These are phyloP conservation scores for Aspergillus fijiensis DNA, from an alignment of 2,329 filamentous ascomycete genomes.

Conservation along the genomic window DNA sequence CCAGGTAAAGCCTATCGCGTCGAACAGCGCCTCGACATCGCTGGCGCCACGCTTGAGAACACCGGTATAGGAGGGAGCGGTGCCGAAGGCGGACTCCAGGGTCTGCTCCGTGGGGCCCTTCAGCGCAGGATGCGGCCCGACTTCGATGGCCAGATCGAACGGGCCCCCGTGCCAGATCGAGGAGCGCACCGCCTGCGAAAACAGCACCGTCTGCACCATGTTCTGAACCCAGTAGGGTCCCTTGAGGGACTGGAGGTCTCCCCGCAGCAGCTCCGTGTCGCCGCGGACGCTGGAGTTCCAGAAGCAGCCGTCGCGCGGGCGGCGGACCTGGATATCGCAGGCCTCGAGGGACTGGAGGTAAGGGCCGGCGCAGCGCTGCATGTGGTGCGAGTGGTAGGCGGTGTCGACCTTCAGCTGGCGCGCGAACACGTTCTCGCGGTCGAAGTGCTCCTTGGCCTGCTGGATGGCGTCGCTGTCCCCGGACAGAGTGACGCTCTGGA, in stretches of 20 bases:
- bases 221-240: slow-evolving; percentile 41
- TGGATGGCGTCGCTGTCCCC: slow-evolving; percentile 39
- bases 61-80: background rate
- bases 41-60: background rate
- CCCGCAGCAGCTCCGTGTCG: too few relatives aligned
- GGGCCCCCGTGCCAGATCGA: slow-evolving; percentile 23
- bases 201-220: slow-evolving; percentile 37
- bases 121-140: slow-evolving; percentile 31
- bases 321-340: slow-evolving; percentile 1
- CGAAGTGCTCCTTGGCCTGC: slow-evolving; percentile 25
- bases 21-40: background rate
- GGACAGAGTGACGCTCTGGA: slow-evolving; percentile 42
- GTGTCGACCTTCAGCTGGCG: slow-evolving; percentile 39
- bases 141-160: slow-evolving; percentile 29
- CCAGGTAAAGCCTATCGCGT: background rate
- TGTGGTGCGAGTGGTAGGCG: slow-evolving; percentile 47
- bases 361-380: slow-evolving; percentile 28
- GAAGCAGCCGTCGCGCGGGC: background rate
- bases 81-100: slow-evolving; percentile 15
- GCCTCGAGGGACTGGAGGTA: slow-evolving; percentile 19
- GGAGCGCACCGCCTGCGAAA: slow-evolving; percentile 27
- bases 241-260: background rate
- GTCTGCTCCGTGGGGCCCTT: slow-evolving; percentile 21
- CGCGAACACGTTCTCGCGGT: slow-evolving; percentile 34
- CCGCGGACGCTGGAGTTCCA: slow-evolving; percentile 23